Conservation (phyloP, 2,329 filamentous ascomycete species). For the Tolypocladium sp. region DNA sequence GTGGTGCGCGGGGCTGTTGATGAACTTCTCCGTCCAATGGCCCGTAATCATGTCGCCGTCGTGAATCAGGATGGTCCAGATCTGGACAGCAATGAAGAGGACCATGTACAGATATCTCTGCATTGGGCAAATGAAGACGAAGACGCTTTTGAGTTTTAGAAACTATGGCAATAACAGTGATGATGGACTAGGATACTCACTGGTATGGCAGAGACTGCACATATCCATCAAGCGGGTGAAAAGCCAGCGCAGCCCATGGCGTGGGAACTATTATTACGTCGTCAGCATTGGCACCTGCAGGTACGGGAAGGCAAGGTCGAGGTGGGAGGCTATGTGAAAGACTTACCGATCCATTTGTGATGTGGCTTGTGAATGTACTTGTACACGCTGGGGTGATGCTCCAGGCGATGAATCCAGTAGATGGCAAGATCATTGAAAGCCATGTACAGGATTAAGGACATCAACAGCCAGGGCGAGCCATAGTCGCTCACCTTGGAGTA, state of each 20-base stretch:
- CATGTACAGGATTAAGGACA: conserved; percentile 32
- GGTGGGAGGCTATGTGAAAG: neutral
- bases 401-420: conserved; percentile 38
- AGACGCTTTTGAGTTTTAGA: too few relatives aligned
- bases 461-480: conserved; percentile 27
- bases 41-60: conserved; percentile 39
- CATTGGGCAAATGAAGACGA: conserved; percentile 24
- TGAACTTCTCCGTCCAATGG: conserved; percentile 35
- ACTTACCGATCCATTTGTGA: conserved; percentile 36
- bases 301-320: too few relatives aligned
- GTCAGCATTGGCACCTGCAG: conserved; percentile 3
- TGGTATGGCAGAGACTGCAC: conserved; percentile 37
- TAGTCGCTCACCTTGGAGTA: conserved; percentile 29
- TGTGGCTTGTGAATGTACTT: conserved; percentile 39
- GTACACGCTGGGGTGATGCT: conserved; percentile 36
- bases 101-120: conserved; percentile 34
- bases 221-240: conserved; percentile 37
- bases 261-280: conserved; percentile 27
- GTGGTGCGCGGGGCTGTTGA: conserved; percentile 39
- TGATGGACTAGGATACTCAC: conserved; percentile 23
- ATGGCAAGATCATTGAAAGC: conserved; percentile 35
- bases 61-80: conserved; percentile 41
- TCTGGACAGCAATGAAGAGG: conserved; percentile 33
- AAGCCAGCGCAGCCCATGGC: conserved; percentile 36
- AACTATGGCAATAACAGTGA: too few relatives aligned